Conservation (phyloP, 352 stramenopile genomes). For the Phytophthora chlamydospora region DNA sequence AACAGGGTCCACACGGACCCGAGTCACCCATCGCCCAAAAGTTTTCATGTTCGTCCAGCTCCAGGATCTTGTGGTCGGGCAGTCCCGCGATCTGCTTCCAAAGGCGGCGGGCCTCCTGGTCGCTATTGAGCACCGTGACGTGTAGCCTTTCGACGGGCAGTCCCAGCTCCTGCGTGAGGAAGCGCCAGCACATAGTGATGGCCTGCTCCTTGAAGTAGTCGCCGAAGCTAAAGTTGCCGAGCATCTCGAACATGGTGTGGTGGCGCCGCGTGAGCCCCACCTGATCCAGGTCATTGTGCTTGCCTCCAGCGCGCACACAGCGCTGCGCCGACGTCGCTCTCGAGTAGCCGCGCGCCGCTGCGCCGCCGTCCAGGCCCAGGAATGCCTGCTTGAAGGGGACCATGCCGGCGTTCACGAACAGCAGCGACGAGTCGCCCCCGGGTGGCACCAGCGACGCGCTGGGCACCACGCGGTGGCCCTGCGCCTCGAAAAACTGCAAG, state of each 20-base stretch:
- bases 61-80: constrained; percentile 52
- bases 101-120: constrained; percentile 62
- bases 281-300: constrained; percentile 99
- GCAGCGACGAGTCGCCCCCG: constrained; percentile 91
- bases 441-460: constrained; percentile 78
- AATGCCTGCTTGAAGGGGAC: constrained; percentile 95
- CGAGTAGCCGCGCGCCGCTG: constrained; percentile 81
- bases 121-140: constrained; percentile 70
- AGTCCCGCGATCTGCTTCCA: constrained; percentile 66
- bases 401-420: constrained; percentile 98
- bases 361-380: constrained; percentile 52
- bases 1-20: constrained; percentile 93
- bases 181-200: constrained; percentile 94
- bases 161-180: constrained; percentile 91
- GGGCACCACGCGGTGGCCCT: constrained; percentile 65
- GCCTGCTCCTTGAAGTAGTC: constrained; percentile 98
- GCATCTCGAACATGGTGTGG: constrained; percentile 99
- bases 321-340: constrained; percentile 95
- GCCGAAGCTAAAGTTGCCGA: constrained; percentile 98
- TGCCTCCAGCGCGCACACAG: constrained; percentile 97
- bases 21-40: constrained; percentile 98
- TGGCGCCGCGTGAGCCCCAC: constrained; percentile 97
- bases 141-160: constrained; percentile 63
- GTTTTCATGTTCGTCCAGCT: constrained; percentile 92
- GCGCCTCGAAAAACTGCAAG: constrained; percentile 70